These are phyloP conservation scores for Candida maris DNA, from an alignment of 805 yeast genomes.

Conservation along the genomic window DNA sequence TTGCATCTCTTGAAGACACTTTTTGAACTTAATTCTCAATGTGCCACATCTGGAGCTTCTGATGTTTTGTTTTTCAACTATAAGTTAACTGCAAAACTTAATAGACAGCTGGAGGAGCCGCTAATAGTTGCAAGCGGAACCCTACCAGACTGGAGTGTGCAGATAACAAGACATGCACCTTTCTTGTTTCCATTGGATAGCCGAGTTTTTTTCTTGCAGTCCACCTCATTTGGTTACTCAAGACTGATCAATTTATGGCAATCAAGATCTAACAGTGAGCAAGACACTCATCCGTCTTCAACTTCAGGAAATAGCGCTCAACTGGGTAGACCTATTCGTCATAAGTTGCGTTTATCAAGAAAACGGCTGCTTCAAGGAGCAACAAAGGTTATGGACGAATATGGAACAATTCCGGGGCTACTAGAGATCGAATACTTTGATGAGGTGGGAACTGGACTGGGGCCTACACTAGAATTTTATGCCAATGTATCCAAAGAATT, in stretches of 20 bases:
- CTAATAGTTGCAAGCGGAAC: slow-evolving; percentile 81
- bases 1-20: slow-evolving; percentile 48
- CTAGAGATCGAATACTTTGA: slow-evolving; percentile 84
- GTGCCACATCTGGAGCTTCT: slow-evolving; percentile 26
- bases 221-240: slow-evolving; percentile 89
- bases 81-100: slow-evolving; percentile 80
- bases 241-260: slow-evolving; percentile 80
- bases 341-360: slow-evolving; percentile 75
- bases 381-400: slow-evolving; percentile 66
- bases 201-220: slow-evolving; percentile 70
- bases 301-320: slow-evolving; percentile 33
- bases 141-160: slow-evolving; percentile 80
- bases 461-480: slow-evolving; percentile 93
- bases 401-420: slow-evolving; percentile 76
- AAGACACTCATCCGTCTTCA: slow-evolving; percentile 24
- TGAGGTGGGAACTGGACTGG: slow-evolving; percentile 95
- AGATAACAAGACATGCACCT: slow-evolving; percentile 68
- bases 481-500: slow-evolving; percentile 77
- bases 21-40: slow-evolving; percentile 35
- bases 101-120: slow-evolving; percentile 86
- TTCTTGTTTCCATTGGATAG: slow-evolving; percentile 84
- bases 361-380: slow-evolving; percentile 71
- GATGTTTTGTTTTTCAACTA: slow-evolving; percentile 57
- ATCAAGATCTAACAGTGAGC: slow-evolving; percentile 40
- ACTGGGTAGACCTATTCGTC: slow-evolving; percentile 73